These are phyloP conservation scores for Cladosporium sphaerospermum DNA, from an alignment of 2,329 filamentous ascomycete genomes.

Conservation along the genomic window DNA sequence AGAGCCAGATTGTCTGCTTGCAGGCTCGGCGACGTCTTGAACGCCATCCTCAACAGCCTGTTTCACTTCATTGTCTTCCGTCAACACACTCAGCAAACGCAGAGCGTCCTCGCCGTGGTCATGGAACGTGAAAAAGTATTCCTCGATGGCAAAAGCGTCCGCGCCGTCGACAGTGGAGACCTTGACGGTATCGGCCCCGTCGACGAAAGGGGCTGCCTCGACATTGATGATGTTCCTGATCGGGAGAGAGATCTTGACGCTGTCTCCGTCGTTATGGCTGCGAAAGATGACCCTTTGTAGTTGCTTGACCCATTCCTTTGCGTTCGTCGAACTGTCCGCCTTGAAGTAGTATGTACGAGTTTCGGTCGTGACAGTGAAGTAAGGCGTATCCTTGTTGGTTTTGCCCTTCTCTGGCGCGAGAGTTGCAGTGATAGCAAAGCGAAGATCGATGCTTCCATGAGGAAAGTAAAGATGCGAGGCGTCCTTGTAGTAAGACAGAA, in stretches of 20 bases:
- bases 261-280: conserved; percentile 92
- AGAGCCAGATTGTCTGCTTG: neutral
- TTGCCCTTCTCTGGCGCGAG: conserved; percentile 49
- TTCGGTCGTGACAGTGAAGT: conserved; percentile 77
- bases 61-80: conserved; percentile 54
- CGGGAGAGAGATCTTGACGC: conserved; percentile 89
- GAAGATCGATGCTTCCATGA: conserved; percentile 81
- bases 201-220: conserved; percentile 83
- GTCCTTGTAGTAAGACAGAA: conserved; percentile 82
- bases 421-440: conserved; percentile 83
- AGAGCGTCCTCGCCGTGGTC: conserved; percentile 77
- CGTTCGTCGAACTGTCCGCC: conserved; percentile 79
- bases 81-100: conserved; percentile 65
- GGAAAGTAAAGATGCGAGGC: conserved; percentile 86
- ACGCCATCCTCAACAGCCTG: neutral
- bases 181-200: conserved; percentile 90
- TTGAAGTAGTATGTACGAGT: conserved; percentile 79
- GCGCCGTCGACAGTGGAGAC: conserved; percentile 88
- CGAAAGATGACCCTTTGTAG: conserved; percentile 92
- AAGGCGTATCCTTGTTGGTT: conserved; percentile 61
- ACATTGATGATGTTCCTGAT: conserved; percentile 86
- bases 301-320: conserved; percentile 93
- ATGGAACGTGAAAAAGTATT: conserved; percentile 98
- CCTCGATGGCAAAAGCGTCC: conserved; percentile 90
- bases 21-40: neutral